Base-by-base conservation (phyloP, 2,329 filamentous ascomycete genomes). In the Nothomitra cinnamomea region DNA sequence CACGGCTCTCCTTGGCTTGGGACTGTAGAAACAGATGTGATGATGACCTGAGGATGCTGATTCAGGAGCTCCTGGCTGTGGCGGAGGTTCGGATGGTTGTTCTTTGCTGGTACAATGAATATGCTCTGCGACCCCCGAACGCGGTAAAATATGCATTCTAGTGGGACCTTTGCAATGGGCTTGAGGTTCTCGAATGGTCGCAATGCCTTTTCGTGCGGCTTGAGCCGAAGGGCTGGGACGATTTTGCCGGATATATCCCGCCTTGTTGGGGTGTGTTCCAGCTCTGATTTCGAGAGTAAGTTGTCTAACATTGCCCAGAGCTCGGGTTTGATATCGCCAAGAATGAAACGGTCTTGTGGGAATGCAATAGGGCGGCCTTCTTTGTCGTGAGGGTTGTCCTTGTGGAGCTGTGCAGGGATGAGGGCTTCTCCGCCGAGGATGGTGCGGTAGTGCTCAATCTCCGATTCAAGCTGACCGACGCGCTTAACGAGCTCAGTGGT, bases 401-500 rank as follows among this genome's bases (percentile, higher is more conserved):
- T 12, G 43, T 48, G 10, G 43, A 48, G 43, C 25, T 48, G 43
- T 2, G 21, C 13, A 1, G 77, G 75, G 1, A 75, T 67, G 5
- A 68, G 61, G 1, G 75, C 73, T 58, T 78, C 75, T 25, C 70
- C 69, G 0, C 67, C 67, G 1, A 80, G 66, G 0, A 70, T 62
- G 56, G 79, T 74, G 22, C 76, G 63, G 0, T 71, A 65, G 56
- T 75, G 74, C 55, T 67, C 73, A 56, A 78, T 73, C 17, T 66
- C 62, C 12, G 73, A 70, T 60, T 80, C 77, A 1, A 80, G 72
- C 57, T 79, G 75, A 60, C 78, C 77, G 65, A 75, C 71, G 41
- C 77, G 75, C 5, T 64, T 66, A 13, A 76, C 66, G 12, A 80
- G 71, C 54, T 73, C 69, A 60, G 78, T 75, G 2, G 71, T 72